Evolutionary conservation across 139 green algal genomes (phyloP), one percentile per base, ranked within the genome.

Genomic region (Tetradesmus lagerheimii): DNA sequence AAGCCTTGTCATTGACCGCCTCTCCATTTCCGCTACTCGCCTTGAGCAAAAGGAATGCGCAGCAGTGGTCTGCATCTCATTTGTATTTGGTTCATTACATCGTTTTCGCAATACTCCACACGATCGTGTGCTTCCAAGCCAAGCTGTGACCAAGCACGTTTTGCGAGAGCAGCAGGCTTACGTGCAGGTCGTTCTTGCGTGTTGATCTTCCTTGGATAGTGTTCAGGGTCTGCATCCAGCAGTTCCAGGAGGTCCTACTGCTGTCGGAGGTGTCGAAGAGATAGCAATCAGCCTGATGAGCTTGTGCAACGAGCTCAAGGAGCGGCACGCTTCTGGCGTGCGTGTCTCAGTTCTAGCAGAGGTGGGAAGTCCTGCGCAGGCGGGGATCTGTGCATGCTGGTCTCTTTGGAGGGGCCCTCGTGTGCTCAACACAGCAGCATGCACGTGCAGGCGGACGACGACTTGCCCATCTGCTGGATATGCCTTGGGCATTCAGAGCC

Each of bases 391-490:
- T 83, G 37, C 76, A 27, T 45, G 34, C 37, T 39, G 35, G 16
- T 27, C 15, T 25, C 37, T 57, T 45, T 34, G 23, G 20, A 35
- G 34, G 12, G 34, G 37, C 76, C 14, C 20, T 2, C 35, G 9
- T 16, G 80, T 37, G 41, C 47, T 45, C n/a, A 29, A 37, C n/a
- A n/a, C 29, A 39, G 25, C n/a, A 39, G 37, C 78, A 11, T 71
- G 23, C 38, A 1, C 29, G 29, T 71, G 77, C 89, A 92, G 83
- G 80, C 88, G 14, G 80, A 93, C 23, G 91, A 93, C 81, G 76
- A 86, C 66, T 29, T 66, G 15, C 90, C 90, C 4, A 76, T 97
- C 0, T 98, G 96, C 92, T 98, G 96, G 96, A 97, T 98, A 64
- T 98, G 96, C 80, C 77, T 98, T 14, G 96, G 98, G 41, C 88